Evolutionary conservation across 2,329 filamentous ascomycete species (phyloP).

Genomic region (Pseudopyrenochaeta lycopersici): DNA sequence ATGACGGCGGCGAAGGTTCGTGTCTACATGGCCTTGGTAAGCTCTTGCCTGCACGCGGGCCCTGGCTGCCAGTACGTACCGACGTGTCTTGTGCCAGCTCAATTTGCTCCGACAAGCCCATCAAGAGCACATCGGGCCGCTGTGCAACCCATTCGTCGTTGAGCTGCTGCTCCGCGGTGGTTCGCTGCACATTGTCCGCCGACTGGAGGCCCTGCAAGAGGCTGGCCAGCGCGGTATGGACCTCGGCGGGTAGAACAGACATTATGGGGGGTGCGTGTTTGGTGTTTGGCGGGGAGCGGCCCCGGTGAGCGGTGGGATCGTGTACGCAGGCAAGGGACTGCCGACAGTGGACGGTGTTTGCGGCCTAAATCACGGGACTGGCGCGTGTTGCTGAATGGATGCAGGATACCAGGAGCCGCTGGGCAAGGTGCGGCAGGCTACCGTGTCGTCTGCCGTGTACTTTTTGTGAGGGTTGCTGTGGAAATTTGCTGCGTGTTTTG

Average conservation of each 20-base stretch:
- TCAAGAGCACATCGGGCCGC: conserved; percentile 86
- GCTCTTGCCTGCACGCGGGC: not conserved
- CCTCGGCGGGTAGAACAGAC: conserved; percentile 86
- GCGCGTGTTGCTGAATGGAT: not conserved
- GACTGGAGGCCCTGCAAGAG: conserved; percentile 89
- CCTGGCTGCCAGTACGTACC: conserved; percentile 59
- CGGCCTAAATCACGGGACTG: too few relatives aligned
- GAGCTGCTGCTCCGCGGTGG: conserved; percentile 88
- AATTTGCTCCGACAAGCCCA: conserved; percentile 94
- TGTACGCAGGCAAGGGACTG: conserved; percentile 13
- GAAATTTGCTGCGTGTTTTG: conserved; percentile 27
- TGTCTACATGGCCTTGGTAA: conserved; percentile 62
- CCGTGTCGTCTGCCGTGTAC: not conserved
- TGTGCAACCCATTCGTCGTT: conserved; percentile 87
- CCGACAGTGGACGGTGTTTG: not conserved
- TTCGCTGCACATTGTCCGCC: conserved; percentile 84
- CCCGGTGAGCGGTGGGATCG: conserved; percentile 20
- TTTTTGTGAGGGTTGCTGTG: conserved; percentile 15
- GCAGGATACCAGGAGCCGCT: conserved; percentile 1
- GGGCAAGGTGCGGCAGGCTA: conserved; percentile 4
- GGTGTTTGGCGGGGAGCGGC: conserved; percentile 27
- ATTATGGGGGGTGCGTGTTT: conserved; percentile 58
- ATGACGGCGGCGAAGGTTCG: conserved; percentile 93
- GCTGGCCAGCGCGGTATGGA: conserved; percentile 84
- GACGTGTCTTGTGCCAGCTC: conserved; percentile 76